Evolutionary conservation across 2,329 filamentous ascomycete species (phyloP).

Genomic region (Curvularia eragrostidis): DNA sequence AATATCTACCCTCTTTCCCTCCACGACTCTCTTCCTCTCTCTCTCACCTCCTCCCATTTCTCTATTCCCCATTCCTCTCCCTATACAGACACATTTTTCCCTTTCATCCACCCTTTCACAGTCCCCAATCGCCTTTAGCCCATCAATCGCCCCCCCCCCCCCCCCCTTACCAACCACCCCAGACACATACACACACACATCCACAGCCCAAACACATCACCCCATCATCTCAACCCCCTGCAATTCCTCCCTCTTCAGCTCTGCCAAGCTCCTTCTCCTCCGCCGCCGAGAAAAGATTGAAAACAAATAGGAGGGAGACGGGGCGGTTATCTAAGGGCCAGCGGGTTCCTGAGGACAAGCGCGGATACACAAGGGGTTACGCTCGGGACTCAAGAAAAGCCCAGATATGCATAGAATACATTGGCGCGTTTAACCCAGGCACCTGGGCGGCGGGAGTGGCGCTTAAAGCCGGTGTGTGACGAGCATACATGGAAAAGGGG

Average conservation of each 20-base stretch:
- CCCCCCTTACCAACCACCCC: not conserved
- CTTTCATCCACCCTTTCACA: too few relatives aligned
- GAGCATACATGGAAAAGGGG: not conserved
- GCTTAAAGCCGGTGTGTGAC: not conserved
- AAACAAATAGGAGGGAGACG: not conserved
- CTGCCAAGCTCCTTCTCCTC: not conserved
- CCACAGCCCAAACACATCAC: not conserved
- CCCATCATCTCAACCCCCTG: not conserved
- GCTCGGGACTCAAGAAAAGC: not conserved
- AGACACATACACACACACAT: too few relatives aligned
- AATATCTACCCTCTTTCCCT: too few relatives aligned
- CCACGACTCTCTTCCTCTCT: too few relatives aligned
- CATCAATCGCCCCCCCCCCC: too few relatives aligned
- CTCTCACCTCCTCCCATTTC: too few relatives aligned
- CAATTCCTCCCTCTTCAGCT: not conserved
- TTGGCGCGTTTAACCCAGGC: not conserved
- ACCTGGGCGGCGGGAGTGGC: not conserved
- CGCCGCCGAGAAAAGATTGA: not conserved
- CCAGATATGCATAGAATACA: not conserved
- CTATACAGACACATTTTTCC: too few relatives aligned
- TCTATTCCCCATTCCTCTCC: too few relatives aligned
- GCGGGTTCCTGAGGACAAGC: constrained; percentile 6
- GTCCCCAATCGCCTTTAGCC: too few relatives aligned
- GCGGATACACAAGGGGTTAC: constrained; percentile 10
- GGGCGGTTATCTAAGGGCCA: not conserved